Conservation (phyloP, 495 filamentous ascomycete genomes). For the Xylaria longipes region DNA sequence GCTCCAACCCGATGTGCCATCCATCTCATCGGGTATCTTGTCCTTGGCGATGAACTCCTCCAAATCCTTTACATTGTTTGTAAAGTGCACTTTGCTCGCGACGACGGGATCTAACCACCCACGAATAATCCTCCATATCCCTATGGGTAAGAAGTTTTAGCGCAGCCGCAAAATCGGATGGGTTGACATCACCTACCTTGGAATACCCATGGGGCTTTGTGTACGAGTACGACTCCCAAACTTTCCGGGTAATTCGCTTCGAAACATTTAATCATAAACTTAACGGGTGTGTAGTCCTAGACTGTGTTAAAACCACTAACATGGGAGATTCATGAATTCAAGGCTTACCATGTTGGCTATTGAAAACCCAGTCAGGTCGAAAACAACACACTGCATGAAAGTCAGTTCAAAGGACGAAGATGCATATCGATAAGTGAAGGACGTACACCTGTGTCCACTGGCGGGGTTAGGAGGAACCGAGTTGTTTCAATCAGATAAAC, state of each 20-base stretch:
- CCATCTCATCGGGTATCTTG: conserved; percentile 80
- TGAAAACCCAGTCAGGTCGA: conserved; percentile 93
- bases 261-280: conserved; percentile 99
- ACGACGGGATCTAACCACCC: conserved; percentile 98
- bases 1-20: conserved; percentile 80
- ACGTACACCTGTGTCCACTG: conserved; percentile 78
- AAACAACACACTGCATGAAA: conserved; percentile 61
- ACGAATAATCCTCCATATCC: conserved; percentile 87
- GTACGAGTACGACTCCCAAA: conserved; percentile 89
- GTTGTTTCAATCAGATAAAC: conserved; percentile 95
- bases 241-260: conserved; percentile 98
- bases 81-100: conserved; percentile 93
- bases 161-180: conserved; percentile 1
- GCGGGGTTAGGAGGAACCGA: conserved; percentile 76
- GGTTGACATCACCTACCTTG: conserved; percentile 63
- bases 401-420: conserved; percentile 58
- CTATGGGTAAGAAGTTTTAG: conserved; percentile 43
- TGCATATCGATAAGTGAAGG: background rate
- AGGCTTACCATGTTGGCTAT: conserved; percentile 89
- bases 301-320: conserved; percentile 18
- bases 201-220: conserved; percentile 97
- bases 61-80: conserved; percentile 79
- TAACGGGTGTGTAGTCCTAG: conserved; percentile 93
- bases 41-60: conserved; percentile 72
- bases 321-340: background rate